Percentiles rank a stretch among this genome's conserved stretches.
phyloP scores from a whole-genome alignment of 306 rosid genomes.

The Trifolium pratense region DNA sequence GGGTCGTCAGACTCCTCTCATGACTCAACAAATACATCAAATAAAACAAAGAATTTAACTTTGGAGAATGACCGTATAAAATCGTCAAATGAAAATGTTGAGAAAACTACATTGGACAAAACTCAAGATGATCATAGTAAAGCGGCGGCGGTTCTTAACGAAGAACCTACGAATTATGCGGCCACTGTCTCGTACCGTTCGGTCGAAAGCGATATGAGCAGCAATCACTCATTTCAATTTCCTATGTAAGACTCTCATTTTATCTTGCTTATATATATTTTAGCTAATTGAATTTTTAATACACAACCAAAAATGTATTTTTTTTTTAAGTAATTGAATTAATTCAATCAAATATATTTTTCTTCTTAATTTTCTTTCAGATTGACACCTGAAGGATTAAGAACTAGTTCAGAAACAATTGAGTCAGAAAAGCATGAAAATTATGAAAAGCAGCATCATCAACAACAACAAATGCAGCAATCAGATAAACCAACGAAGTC shows the following conservation, averaged over 20 bases:
- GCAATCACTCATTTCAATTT: constrained; percentile 64
- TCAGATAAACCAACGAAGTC: constrained; percentile 16
- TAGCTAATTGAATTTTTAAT: background rate
- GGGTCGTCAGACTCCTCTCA: background rate
- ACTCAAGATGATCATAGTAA: background rate
- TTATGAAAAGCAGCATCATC: constrained; percentile 36
- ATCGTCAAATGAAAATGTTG: constrained; percentile 6
- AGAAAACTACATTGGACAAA: background rate
- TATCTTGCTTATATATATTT: constrained; percentile 20
- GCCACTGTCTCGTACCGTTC: constrained; percentile 36
- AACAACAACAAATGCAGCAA: constrained; percentile 4
- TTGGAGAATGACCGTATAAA: background rate
- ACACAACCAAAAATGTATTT: background rate
- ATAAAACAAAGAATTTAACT: background rate
- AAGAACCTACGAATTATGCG: constrained; percentile 16
- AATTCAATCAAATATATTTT: no score
- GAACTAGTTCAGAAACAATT: constrained; percentile 33
- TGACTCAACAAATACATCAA: constrained; percentile 3
- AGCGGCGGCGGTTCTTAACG: background rate
- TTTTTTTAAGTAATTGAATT: no score
- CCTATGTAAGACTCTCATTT: constrained; percentile 55
- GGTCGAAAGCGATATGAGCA: constrained; percentile 49
- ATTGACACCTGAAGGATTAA: constrained; percentile 51
- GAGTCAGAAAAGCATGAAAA: constrained; percentile 44
- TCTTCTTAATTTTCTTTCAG: constrained; percentile 29